Conservation (phyloP, 2,329 filamentous ascomycete genomes). For the Fusarium guadeloupense region DNA sequence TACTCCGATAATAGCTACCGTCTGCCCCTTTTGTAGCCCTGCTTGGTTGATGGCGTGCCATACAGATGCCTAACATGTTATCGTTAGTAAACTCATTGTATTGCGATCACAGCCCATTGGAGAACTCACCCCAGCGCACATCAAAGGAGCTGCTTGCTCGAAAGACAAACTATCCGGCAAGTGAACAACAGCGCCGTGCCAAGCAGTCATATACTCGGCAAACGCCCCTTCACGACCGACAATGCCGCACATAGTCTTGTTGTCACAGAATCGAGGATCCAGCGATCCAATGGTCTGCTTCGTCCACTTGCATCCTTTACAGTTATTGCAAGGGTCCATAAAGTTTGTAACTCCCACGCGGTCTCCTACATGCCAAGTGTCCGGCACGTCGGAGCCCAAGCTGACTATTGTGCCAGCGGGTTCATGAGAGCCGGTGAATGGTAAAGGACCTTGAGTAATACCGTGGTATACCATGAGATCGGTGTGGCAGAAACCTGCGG, state of each 20-base stretch:
- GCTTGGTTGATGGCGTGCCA: constrained; percentile 30
- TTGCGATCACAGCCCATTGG: not conserved
- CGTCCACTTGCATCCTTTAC: constrained; percentile 29
- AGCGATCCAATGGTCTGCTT: constrained; percentile 8
- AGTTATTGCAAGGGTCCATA: constrained; percentile 27
- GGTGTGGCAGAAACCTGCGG: constrained; percentile 32
- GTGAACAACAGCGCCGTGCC: constrained; percentile 19
- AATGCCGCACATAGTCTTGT: constrained; percentile 31
- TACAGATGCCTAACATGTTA: constrained; percentile 19
- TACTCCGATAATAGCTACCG: constrained; percentile 33
- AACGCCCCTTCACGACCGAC: constrained; percentile 21
- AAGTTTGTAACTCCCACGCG: constrained; percentile 33
- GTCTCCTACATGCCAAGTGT: constrained; percentile 22
- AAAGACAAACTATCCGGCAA: constrained; percentile 24
- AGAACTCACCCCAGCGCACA: constrained; percentile 27
- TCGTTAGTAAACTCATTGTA: not conserved
- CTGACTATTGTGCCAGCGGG: constrained; percentile 33
- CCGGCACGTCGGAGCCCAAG: constrained; percentile 18
- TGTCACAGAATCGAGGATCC: constrained; percentile 31
- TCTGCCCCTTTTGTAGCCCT: constrained; percentile 2
- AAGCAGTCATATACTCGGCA: constrained; percentile 31
- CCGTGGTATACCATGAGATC: constrained; percentile 35
- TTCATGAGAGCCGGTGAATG: constrained; percentile 37
- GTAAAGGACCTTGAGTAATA: constrained; percentile 22
- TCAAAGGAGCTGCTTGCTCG: constrained; percentile 32